Conservation (phyloP, 176 grass and related monocot genomes). For the Aechmea fasciata region DNA sequence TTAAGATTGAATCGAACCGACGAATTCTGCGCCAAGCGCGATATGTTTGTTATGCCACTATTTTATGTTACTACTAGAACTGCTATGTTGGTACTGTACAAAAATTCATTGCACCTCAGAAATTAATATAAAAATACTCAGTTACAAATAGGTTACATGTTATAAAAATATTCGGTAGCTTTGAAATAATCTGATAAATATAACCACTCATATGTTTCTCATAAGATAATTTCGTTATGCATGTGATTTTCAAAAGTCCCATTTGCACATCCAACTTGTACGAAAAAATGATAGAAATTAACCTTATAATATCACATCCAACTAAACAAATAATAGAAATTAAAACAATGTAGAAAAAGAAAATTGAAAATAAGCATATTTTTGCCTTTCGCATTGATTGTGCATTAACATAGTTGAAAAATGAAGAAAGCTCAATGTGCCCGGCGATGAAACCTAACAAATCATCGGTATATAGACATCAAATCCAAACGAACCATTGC, state of each 20-base stretch:
- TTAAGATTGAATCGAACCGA: no score
- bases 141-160: conserved; percentile 40
- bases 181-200: conserved; percentile 79
- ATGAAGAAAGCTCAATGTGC: conserved; percentile 75
- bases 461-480: conserved; percentile 66
- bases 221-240: conserved; percentile 69
- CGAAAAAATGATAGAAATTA: neutral
- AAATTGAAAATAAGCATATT: conserved; percentile 27
- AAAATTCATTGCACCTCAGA: neutral
- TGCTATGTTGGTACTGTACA: neutral
- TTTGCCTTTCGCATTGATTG: conserved; percentile 67
- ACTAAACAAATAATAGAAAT: neutral
- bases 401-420: conserved; percentile 92
- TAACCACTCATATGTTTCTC: conserved; percentile 65
- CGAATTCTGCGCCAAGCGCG: neutral
- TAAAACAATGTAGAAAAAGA: neutral
- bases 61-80: no score
- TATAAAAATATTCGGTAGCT: conserved; percentile 74
- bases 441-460: no score
- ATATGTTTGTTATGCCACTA: neutral
- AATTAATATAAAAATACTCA: neutral
- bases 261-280: conserved; percentile 66
- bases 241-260: conserved; percentile 78
- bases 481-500: conserved; percentile 79
- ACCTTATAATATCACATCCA: neutral